These are phyloP conservation scores for Geranium rotundifolium DNA, from an alignment of 345 rosid genomes.

Conservation along the genomic window DNA sequence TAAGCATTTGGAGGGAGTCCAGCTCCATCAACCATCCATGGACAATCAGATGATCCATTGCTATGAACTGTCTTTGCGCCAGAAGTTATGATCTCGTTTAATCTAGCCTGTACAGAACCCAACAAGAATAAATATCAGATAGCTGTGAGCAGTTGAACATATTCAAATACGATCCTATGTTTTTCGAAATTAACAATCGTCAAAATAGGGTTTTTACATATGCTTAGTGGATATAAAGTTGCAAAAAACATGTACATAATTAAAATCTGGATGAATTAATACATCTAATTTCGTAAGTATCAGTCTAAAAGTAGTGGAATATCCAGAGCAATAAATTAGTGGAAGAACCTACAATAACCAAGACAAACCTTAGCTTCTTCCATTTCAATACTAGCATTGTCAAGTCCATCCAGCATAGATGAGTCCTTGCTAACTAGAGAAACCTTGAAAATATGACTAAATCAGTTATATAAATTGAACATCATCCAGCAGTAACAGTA, in stretches of 20 bases:
- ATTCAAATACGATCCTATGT: no score
- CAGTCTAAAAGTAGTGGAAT: neutral
- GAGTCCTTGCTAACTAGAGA: constrained; percentile 99
- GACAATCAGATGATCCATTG: constrained; percentile 49
- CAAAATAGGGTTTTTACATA: neutral
- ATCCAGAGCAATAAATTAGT: no score
- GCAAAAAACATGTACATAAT: neutral
- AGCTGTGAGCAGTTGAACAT: neutral
- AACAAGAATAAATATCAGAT: constrained; percentile 3
- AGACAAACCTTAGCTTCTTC: constrained; percentile 82
- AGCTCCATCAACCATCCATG: constrained; percentile 98
- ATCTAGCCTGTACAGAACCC: constrained; percentile 42
- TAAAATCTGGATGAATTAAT: neutral
- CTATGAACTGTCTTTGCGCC: constrained; percentile 37
- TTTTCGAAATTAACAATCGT: neutral
- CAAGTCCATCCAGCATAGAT: constrained; percentile 99
- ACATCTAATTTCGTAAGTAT: neutral
- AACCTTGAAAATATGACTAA: constrained; percentile 43
- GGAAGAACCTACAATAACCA: constrained; percentile 3
- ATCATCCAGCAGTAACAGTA: constrained; percentile 6
- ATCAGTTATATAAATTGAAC: constrained; percentile 12
- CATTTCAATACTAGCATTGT: constrained; percentile 86
- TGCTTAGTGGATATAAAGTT: neutral
- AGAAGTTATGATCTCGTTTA: constrained; percentile 74
- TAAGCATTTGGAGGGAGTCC: constrained; percentile 79